Base-by-base conservation (phyloP, 352 stramenopile genomes). In the Pythium grandisporangium region DNA sequence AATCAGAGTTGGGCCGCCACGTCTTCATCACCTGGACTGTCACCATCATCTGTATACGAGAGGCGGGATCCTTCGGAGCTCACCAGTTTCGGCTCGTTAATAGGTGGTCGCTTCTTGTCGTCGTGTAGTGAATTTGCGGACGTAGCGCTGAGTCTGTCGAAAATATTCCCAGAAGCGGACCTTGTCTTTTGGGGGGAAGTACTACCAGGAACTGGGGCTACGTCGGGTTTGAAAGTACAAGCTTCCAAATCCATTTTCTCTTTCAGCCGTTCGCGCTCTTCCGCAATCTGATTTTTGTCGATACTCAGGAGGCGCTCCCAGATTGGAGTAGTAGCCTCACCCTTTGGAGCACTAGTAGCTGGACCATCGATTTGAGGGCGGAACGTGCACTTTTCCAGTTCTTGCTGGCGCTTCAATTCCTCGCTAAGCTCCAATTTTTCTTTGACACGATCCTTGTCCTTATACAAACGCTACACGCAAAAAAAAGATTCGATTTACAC, bases 301-400 rank as follows among this genome's bases (percentile, higher is more conserved):
- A 78, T 80, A n/a, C 61, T 86, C 1, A 81, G 42, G 24, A 86
- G 53, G 10, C 78, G 65, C 21, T 92, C 69, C 78, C 78, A 92
- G 25, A 89, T 77, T 14, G 78, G 69, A 20, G 61, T 61, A 4
- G 51, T 41, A 7, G 67, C 46, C 24, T 69, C 55, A 8, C 58
- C 53, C 43, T 67, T 74, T 24, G 40, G 56, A 5, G 46, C 51
- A 4, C 24, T 54, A 5, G 37, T 43, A 14, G 68, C 48, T 1
- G 58, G 53, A 30, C 40, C 37, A 21, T 84, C 60, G 24, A 92
- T 82, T 17, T 78, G 67, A 21, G 78, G 78, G 20, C 58, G 67
- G 54, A 92, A 92, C 7, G 76, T 92, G 46, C 78, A 92, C 35
- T 76, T 76, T 14, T 70, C 65, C 65, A 92, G 69, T 44, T 92